These are phyloP conservation scores for Citrus trifoliata DNA, from an alignment of 345 rosid species.

Conservation along the genomic window DNA sequence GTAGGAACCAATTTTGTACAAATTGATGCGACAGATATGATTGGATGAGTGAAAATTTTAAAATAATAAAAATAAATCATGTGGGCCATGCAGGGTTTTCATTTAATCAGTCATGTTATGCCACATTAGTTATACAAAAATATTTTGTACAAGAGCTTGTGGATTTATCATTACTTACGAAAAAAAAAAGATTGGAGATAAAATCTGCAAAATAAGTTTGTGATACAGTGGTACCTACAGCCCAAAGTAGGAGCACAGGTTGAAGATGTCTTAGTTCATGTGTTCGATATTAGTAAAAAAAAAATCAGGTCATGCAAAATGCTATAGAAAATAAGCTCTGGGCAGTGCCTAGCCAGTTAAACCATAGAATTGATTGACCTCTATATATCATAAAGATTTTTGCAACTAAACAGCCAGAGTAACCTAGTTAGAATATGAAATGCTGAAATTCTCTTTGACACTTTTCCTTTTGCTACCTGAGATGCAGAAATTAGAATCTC, in stretches of 20 bases:
- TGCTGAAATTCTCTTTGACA: not conserved
- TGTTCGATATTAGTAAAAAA: not conserved
- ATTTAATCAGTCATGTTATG: no score
- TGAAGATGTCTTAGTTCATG: not conserved
- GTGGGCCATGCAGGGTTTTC: no score
- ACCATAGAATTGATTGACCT: not conserved
- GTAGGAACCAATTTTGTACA: no score
- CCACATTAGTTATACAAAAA: no score
- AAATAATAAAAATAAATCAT: no score
- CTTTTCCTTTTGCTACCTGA: not conserved
- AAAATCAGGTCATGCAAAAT: not conserved
- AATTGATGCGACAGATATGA: no score
- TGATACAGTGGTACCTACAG: not conserved
- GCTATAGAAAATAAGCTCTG: not conserved
- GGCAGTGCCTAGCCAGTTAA: slow-evolving; percentile 6
- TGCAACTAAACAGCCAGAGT: not conserved
- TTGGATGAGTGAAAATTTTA: no score
- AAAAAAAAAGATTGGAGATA: not conserved
- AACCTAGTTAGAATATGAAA: not conserved
- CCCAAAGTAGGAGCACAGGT: not conserved
- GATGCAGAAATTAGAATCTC: slow-evolving; percentile 9
- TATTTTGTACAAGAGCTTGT: no score
- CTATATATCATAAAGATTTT: not conserved
- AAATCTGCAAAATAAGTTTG: not conserved
- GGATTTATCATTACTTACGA: no score